These are phyloP conservation scores for Leptographium wingfieldii DNA, from an alignment of 2,329 filamentous ascomycete genomes.

Conservation along the genomic window DNA sequence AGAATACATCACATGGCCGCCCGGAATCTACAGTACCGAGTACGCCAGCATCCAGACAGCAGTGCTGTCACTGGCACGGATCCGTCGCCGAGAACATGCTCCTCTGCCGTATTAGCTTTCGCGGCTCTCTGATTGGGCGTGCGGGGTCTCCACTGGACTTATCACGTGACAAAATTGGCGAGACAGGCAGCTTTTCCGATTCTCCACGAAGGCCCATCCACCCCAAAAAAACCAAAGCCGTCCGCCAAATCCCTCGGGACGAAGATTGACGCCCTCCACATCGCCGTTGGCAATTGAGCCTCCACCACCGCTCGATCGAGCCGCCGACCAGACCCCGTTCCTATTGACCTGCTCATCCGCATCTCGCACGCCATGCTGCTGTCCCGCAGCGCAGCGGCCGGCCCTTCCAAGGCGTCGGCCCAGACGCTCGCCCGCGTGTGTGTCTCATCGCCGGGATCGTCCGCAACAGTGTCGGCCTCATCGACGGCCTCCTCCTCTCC, in stretches of 20 bases:
- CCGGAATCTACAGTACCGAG: neutral
- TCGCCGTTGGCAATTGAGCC: slow-evolving; percentile 3
- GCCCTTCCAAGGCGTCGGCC: slow-evolving; percentile 17
- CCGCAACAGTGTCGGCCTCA: neutral
- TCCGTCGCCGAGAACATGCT: neutral
- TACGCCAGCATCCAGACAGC: no score
- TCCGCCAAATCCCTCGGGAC: slow-evolving; percentile 1
- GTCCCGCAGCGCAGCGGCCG: slow-evolving; percentile 8
- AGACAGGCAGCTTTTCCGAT: slow-evolving; percentile 8
- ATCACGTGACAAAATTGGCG: slow-evolving; percentile 8
- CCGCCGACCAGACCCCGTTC: neutral
- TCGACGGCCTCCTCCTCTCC: slow-evolving; percentile 3
- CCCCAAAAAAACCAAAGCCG: slow-evolving; percentile 1
- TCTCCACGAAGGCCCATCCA: slow-evolving; percentile 7
- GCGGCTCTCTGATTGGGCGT: slow-evolving; percentile 8
- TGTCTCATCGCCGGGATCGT: slow-evolving; percentile 24
- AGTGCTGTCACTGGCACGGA: no score
- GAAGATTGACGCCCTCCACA: neutral
- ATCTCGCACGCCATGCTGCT: slow-evolving; percentile 5
- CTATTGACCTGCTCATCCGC: neutral
- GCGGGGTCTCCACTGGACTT: neutral
- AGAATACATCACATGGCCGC: no score
- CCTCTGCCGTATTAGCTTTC: slow-evolving; percentile 12
- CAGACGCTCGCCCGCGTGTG: slow-evolving; percentile 26
- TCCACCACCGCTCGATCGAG: slow-evolving; percentile 5